These are phyloP conservation scores for Nadsonia commutata DNA, from an alignment of 1,139 yeast genomes.

Conservation along the genomic window DNA sequence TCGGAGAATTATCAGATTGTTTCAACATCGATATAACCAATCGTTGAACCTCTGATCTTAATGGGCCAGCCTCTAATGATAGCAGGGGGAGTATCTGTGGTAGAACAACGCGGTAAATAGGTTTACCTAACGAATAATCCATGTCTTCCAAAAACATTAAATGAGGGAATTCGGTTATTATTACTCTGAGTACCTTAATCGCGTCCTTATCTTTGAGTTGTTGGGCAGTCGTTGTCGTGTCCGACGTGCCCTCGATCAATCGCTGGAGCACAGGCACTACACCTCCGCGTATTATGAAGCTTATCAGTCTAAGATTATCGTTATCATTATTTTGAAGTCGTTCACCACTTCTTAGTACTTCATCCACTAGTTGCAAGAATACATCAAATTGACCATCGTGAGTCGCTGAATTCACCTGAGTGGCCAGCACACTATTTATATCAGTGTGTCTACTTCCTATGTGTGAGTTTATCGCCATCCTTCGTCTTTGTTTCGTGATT, in stretches of 20 bases:
- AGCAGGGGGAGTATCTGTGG: neutral
- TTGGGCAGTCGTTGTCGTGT: too few relatives aligned
- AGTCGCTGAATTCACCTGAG: neutral
- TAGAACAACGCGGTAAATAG: neutral
- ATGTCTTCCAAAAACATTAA: neutral
- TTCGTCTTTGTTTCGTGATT: too few relatives aligned
- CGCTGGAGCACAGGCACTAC: neutral
- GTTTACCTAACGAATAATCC: neutral
- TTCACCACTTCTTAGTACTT: neutral
- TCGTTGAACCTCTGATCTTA: neutral
- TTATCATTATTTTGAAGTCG: neutral
- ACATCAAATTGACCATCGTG: neutral
- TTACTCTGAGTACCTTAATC: neutral
- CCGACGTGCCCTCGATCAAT: neutral
- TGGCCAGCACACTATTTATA: neutral
- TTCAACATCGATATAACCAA: neutral
- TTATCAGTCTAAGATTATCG: neutral
- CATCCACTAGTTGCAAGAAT: neutral
- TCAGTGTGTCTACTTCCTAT: too few relatives aligned
- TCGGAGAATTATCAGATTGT: neutral
- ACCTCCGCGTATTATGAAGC: neutral
- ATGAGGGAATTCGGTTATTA: neutral
- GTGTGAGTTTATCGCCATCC: too few relatives aligned
- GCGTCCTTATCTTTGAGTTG: neutral
- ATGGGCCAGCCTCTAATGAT: neutral